Evolutionary conservation across 1,284 basidiomycete species (phyloP).

Genomic region (Anthracocystis walkeri): DNA sequence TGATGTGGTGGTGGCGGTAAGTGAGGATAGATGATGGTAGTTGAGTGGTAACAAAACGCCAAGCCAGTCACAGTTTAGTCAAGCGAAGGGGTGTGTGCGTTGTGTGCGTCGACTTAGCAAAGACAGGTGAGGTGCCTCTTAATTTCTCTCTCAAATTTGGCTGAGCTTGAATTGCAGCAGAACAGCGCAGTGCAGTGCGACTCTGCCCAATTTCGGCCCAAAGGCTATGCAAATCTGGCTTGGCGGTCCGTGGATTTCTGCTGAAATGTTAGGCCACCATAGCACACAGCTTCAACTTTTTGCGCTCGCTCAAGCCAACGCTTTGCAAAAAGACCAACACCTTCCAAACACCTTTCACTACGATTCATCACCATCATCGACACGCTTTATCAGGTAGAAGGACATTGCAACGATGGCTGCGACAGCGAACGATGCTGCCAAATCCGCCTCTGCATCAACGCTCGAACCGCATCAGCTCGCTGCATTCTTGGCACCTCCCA

Average conservation of each 20-base stretch:
- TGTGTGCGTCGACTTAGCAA: not conserved
- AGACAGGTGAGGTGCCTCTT: not conserved
- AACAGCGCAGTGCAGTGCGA: not conserved
- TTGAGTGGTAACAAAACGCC: not conserved
- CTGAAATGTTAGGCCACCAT: too few relatives aligned
- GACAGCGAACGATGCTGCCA: not conserved
- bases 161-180: not conserved
- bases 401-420: constrained; percentile 14
- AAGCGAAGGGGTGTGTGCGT: not conserved
- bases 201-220: not conserved
- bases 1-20: not conserved
- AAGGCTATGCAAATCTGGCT: constrained; percentile 1
- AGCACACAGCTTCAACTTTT: too few relatives aligned
- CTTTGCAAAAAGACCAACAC: too few relatives aligned
- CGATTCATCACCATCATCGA: not conserved
- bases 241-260: not conserved
- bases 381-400: not conserved
- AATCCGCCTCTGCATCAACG: not conserved
- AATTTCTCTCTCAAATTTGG: not conserved
- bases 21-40: not conserved
- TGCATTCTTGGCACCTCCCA: constrained; percentile 25
- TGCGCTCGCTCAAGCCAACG: too few relatives aligned
- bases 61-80: not conserved
- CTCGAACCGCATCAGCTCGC: constrained; percentile 40
- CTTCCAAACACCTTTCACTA: not conserved